Evolutionary conservation across 2,329 filamentous ascomycete species (phyloP), one percentile per base, ranked within the genome.

Genomic region (Ambrosiella cleistominuta): DNA sequence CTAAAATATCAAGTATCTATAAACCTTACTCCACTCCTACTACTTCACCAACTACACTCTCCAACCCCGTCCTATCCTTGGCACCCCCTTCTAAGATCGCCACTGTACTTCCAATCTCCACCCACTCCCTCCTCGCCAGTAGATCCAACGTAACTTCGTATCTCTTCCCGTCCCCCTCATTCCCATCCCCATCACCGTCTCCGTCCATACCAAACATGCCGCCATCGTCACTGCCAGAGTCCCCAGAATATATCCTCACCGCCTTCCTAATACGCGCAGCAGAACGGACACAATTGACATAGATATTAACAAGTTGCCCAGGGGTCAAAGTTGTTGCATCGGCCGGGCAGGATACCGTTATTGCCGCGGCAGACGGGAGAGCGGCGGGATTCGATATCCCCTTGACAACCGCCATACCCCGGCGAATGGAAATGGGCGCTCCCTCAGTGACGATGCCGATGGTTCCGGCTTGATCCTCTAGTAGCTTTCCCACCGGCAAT

Each of bases 381-480:
- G 79, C 77, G 13, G 79, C 68, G 1, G 82, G 74, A 61, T 73
- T 72, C 56, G 78, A 27, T 27, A 27, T 79, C 1, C 81, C 77
- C 47, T 82, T 75, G 8, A 81, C 79, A 11, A 96, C 70, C 1
- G 96, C 81, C 84, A 95, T 94, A 17, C 91, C 91, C 68, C 94
- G 91, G 62, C 81, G 75, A 58, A 84, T 71, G 52, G 75, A 73
- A 39, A 13, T 19, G 70, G 66, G 67, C 13, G 67, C 61, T 1
- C 69, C 64, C 38, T 77, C 72, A n/a, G 85, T 76, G 2, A 85
- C 76, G 55, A 97, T 74, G 0, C 90, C 91, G 57, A 98, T 78
- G 0, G 90, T 96, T 0, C 91, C 93, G 5, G 91, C 89, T 69
- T 98, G 91, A 8, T 88, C 88, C 13, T 83, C 77, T 55, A 83